These are phyloP conservation scores for Dorcoceras hygrometricum DNA, from an alignment of 257 asterid species.

Conservation along the genomic window DNA sequence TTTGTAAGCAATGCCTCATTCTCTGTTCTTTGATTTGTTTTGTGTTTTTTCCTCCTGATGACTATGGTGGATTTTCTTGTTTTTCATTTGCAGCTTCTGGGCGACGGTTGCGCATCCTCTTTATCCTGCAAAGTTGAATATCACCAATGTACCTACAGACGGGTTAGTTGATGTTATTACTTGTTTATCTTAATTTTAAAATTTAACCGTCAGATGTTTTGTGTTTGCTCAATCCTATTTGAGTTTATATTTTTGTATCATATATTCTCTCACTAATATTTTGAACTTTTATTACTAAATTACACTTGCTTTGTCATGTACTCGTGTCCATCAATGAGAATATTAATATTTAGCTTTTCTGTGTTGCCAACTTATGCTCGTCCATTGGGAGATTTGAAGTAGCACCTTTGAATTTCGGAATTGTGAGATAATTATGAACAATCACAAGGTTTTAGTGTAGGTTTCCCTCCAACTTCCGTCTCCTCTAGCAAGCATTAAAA, in stretches of 20 bases:
- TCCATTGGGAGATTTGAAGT: too few species aligned
- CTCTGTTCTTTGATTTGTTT: background rate
- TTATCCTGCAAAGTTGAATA: slow-evolving; percentile 63
- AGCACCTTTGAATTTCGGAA: too few species aligned
- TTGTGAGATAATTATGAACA: too few species aligned
- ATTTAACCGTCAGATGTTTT: background rate
- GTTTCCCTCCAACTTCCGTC: too few species aligned
- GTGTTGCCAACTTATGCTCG: background rate
- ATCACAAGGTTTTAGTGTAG: too few species aligned
- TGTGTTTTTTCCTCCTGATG: background rate
- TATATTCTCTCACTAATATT: too few species aligned
- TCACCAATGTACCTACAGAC: slow-evolving; percentile 67
- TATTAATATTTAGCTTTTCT: background rate
- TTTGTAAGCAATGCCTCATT: background rate
- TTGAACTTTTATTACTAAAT: too few species aligned
- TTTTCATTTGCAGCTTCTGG: slow-evolving; percentile 72
- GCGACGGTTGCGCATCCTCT: slow-evolving; percentile 63
- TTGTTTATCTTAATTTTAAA: slow-evolving; percentile 5
- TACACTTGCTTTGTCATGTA: background rate
- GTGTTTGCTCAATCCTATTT: too few species aligned
- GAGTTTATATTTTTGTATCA: too few species aligned
- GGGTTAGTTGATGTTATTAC: slow-evolving; percentile 53
- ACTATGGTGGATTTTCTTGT: slow-evolving; percentile 14
- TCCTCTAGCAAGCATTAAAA: background rate
- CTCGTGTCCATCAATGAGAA: background rate